Percentiles rank a stretch among this genome's conserved stretches.
Evolutionary conservation across 345 rosid species (phyloP).

Genomic region (Eucalyptus cladocalyx): DNA sequence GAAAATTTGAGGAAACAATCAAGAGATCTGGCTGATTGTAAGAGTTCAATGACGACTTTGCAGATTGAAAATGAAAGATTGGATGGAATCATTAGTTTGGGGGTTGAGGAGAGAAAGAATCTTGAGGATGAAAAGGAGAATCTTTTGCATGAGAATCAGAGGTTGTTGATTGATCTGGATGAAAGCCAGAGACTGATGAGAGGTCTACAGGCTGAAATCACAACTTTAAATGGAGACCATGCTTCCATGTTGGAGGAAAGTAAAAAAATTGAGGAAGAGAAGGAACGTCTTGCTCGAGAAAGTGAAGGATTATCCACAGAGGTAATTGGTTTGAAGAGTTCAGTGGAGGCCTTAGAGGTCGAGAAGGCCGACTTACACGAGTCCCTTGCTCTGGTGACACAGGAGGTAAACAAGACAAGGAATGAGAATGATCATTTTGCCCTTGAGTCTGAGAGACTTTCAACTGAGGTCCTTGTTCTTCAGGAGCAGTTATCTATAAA

Average conservation of each 20-base stretch:
- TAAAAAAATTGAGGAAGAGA: slow-evolving; percentile 41
- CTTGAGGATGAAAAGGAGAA: slow-evolving; percentile 30
- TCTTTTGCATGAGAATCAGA: slow-evolving; percentile 30
- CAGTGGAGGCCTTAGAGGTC: slow-evolving; percentile 26
- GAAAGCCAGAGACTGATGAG: slow-evolving; percentile 36
- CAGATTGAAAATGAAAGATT: slow-evolving; percentile 50
- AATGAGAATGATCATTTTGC: slow-evolving; percentile 34
- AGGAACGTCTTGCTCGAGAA: slow-evolving; percentile 24
- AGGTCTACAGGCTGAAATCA: slow-evolving; percentile 39
- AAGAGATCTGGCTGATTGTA: slow-evolving; percentile 33
- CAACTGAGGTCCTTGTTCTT: slow-evolving; percentile 37
- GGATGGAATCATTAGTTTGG: slow-evolving; percentile 20
- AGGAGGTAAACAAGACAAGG: slow-evolving; percentile 42
- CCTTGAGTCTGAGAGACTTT: slow-evolving; percentile 43
- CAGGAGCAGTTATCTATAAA: slow-evolving; percentile 34
- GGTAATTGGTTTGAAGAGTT: slow-evolving; percentile 29
- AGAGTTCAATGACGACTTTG: slow-evolving; percentile 20
- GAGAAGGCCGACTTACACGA: slow-evolving; percentile 40
- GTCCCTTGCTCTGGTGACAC: slow-evolving; percentile 20
- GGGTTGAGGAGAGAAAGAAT: slow-evolving; percentile 35
- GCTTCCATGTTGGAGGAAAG: slow-evolving; percentile 20
- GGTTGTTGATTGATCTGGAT: slow-evolving; percentile 37
- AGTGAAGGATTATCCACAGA: slow-evolving; percentile 26
- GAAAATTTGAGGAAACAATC: slow-evolving; percentile 20
- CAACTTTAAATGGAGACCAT: slow-evolving; percentile 23